Evolutionary conservation across 495 filamentous ascomycete genomes (phyloP), one percentile per base, ranked within the genome.

Genomic region (Daldinia caldariorum): DNA sequence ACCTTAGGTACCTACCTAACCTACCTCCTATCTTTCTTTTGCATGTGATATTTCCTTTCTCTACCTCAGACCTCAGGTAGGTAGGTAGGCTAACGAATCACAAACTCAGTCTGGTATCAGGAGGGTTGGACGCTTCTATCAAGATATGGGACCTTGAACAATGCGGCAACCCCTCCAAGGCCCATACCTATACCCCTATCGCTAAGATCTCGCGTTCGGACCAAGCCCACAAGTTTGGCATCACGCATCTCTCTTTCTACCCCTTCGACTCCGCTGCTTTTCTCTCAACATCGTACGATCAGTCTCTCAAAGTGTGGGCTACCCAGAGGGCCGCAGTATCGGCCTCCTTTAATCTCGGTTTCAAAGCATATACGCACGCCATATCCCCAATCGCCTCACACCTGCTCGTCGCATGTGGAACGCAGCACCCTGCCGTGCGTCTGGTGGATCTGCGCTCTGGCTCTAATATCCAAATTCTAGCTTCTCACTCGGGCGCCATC

Each of bases 191-290:
- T 69, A 79, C 73, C 7, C 84, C 89, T 5, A 74, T 82, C 9
- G 83, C 79, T 26, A 53, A 67, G 14, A 74, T 83, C 53, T 53
- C 70, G 58, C 77, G 80, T 43, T 79, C 75, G 37, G 39, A 62
- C 6, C 50, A 70, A 57, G 47, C 67, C 41, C 92, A 95, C 76
- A 91, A 86, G 53, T 91, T 89, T 70, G 90, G 92, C 56, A 90
- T 97, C 58, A 97, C 94, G 1, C 89, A 93, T 38, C 79, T 97
- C 41, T 91, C 86, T 1, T 96, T 96, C 79, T 97, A 95, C 73
- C 93, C 94, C 3, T 95, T 95, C 71, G 94, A 94, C 81, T 79
- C 90, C 64, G 79, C 86, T 68, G 81, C 94, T 35, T 95, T 98
- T 70, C 82, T 97, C 10, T 91, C 92, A 1, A 90, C 89, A 10